Base-by-base conservation (phyloP, 306 rosid genomes). In the Sophora flavescens region DNA sequence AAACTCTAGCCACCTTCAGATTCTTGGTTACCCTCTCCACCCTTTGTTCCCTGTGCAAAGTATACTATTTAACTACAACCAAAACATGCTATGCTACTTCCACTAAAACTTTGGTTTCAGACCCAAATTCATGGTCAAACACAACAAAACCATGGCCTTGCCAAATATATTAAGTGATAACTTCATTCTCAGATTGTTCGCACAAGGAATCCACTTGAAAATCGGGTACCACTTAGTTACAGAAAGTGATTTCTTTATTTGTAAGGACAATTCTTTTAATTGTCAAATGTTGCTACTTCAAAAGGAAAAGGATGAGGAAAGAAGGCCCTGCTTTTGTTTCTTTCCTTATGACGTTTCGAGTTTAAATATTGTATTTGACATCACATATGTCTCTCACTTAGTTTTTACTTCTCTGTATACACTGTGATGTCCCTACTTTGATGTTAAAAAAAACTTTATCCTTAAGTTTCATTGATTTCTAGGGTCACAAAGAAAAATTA, bases 1-100 rank as follows among this genome's bases (percentile, higher is more conserved):
- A 96, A 16, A 96, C 96, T 84, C 98, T 91, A 6, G 98, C 98
- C 83, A 96, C 98, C 89, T 92, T 96, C 84, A 96, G 82, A 81
- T 93, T 91, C 88, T 92, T 91, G 17, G 96, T 91, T 35, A 89
- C 90, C 82, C 98, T 92, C 87, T 92, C 93, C 38, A 96, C 82
- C 82, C 98, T 96, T 78, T 92, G 99, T 60, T 96, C 93, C 81
- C 98, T 95, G 61, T 39, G 56, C 44, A 70, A 69, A 63, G 10
- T 32, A 52, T 53, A 51, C 45, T 11, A 39, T 39, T 78, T 67
- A 28, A 47, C 93, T n/a, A n/a, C n/a, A n/a, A n/a, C n/a, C n/a
- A n/a, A n/a, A n/a, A n/a, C n/a, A n/a, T n/a, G n/a, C n/a, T n/a
- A n/a, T n/a, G n/a, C n/a, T 12, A 47, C 52, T 47, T 12, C 52